These are phyloP conservation scores for Lomentospora prolificans DNA, from an alignment of 2,329 filamentous ascomycete species.

Conservation along the genomic window DNA sequence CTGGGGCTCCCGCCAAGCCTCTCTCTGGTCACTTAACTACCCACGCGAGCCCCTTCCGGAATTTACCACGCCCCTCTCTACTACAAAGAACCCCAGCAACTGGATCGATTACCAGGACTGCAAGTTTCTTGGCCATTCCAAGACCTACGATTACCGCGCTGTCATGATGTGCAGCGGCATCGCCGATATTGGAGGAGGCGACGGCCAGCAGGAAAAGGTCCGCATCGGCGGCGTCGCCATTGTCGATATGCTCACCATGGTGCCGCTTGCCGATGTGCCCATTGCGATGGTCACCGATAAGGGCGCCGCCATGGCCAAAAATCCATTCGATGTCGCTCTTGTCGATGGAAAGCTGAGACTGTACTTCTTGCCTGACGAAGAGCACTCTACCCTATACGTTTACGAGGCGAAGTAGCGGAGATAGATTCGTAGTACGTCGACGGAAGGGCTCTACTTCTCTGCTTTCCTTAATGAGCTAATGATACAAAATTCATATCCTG, in stretches of 20 bases:
- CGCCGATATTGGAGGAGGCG: constrained; percentile 19
- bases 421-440: neutral
- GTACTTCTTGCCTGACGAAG: constrained; percentile 37
- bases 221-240: constrained; percentile 35
- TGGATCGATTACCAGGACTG: constrained; percentile 42
- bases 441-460: too few relatives aligned
- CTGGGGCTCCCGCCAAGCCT: constrained; percentile 34
- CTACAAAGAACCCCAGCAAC: constrained; percentile 28
- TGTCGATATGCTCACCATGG: constrained; percentile 34
- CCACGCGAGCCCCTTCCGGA: neutral
- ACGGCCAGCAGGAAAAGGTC: constrained; percentile 15
- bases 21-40: constrained; percentile 23
- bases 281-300: constrained; percentile 28
- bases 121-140: constrained; percentile 35
- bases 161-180: constrained; percentile 39
- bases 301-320: constrained; percentile 33
- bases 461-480: too few relatives aligned
- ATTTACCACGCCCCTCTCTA: constrained; percentile 10
- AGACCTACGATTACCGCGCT: constrained; percentile 23
- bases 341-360: constrained; percentile 33
- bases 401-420: constrained; percentile 28
- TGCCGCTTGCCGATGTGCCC: constrained; percentile 34
- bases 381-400: constrained; percentile 34
- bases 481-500: too few relatives aligned
- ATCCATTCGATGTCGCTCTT: constrained; percentile 35